phyloP scores from a whole-genome alignment of 2,329 filamentous ascomycete genomes.

The Didymella pinodella region DNA sequence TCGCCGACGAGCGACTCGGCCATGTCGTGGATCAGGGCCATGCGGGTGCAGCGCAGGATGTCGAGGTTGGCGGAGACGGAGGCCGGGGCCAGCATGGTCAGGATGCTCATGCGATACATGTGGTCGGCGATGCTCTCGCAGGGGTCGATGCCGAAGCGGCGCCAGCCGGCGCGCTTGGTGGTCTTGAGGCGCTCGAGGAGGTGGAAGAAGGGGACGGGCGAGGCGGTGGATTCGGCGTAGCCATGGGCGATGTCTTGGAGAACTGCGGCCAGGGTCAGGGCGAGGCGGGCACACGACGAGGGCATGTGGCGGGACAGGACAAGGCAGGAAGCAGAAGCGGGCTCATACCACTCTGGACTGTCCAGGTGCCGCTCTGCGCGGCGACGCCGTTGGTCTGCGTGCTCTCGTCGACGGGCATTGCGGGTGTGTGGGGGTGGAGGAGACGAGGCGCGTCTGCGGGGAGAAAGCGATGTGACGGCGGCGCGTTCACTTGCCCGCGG shows the following conservation, averaged over 20 bases:
- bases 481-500: not conserved
- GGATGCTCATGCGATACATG: constrained; percentile 99
- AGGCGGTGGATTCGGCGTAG: constrained; percentile 67
- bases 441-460: not conserved
- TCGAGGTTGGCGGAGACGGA: constrained; percentile 76
- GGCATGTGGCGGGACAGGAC: too few relatives aligned
- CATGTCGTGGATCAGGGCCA: constrained; percentile 98
- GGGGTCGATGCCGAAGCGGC: constrained; percentile 76
- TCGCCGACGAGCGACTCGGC: constrained; percentile 94
- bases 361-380: not conserved
- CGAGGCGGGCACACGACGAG: too few relatives aligned
- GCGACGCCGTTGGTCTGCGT: constrained; percentile 54
- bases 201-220: constrained; percentile 92
- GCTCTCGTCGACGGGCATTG: constrained; percentile 46
- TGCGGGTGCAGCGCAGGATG: constrained; percentile 84
- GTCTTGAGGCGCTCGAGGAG: constrained; percentile 93
- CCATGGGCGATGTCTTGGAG: constrained; percentile 68
- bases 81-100: constrained; percentile 89
- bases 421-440: constrained; percentile 2
- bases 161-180: constrained; percentile 95
- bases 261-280: constrained; percentile 54
- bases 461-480: not conserved
- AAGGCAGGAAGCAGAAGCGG: not conserved
- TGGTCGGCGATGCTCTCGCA: constrained; percentile 96
- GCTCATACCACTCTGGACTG: not conserved